Conservation (phyloP, 225 moss, liverwort and hornwort species). For the Takakia lepidozioides region DNA sequence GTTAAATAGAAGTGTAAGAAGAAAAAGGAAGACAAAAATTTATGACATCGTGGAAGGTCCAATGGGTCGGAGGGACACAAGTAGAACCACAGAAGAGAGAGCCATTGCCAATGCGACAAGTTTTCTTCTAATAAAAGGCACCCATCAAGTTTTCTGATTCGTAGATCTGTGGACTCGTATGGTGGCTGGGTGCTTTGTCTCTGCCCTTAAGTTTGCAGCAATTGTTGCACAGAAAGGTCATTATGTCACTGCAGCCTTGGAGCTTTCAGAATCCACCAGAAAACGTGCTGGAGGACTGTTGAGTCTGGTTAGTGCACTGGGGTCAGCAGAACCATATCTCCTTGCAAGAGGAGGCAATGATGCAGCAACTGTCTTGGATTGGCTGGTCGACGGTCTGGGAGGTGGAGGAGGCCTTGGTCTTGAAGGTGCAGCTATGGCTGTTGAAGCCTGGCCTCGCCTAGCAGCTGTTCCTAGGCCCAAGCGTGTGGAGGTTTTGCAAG, state of each 20-base stretch:
- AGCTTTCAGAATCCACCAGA: slow-evolving; percentile 9
- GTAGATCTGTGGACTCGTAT: no score
- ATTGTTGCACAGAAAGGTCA: slow-evolving; percentile 37
- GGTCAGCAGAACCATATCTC: slow-evolving; percentile 38
- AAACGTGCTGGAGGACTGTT: slow-evolving; percentile 35
- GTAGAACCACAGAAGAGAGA: no score
- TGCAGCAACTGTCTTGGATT: slow-evolving; percentile 32
- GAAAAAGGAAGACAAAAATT: no score
- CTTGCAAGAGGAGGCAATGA: slow-evolving; percentile 43
- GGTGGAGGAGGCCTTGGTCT: slow-evolving; percentile 47
- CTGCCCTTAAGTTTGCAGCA: slow-evolving; percentile 35
- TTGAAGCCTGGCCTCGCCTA: slow-evolving; percentile 39
- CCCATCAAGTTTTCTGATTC: no score
- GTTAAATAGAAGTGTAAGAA: no score
- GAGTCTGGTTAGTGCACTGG: slow-evolving; percentile 25
- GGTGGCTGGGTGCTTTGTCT: slow-evolving; percentile 2
- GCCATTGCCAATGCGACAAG: no score
- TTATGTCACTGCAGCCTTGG: slow-evolving; percentile 23
- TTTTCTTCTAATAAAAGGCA: no score
- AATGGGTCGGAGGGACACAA: no score
- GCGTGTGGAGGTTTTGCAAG: slow-evolving; percentile 27
- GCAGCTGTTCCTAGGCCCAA: slow-evolving; percentile 32
- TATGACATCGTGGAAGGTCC: no score
- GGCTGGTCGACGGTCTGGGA: slow-evolving; percentile 49
- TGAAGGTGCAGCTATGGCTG: slow-evolving; percentile 40